A percentile compares a stretch with the other conserved stretches of the same genome.
These are phyloP conservation scores for Lentinula lateritia DNA, from an alignment of 768 basidiomycete genomes.

Conservation along the genomic window DNA sequence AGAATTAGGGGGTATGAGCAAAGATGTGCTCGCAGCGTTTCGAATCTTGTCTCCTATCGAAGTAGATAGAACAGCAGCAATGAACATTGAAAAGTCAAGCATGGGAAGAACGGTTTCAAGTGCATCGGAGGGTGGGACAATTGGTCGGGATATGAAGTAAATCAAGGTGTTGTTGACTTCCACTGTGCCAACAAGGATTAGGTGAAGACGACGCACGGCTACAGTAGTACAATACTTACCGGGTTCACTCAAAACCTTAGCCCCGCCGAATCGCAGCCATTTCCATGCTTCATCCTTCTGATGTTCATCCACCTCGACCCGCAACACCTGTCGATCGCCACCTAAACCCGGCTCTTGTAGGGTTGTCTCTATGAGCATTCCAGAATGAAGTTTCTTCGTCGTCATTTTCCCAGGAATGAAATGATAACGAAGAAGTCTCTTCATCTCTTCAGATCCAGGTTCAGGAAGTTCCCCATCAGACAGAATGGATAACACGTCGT, in stretches of 20 bases:
- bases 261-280: constrained; percentile 78
- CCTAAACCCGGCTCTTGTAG: constrained; percentile 66
- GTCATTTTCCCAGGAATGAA: constrained; percentile 82
- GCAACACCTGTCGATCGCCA: constrained; percentile 65
- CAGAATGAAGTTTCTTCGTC: constrained; percentile 62
- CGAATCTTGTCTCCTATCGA: constrained; percentile 68
- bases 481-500: constrained; percentile 71
- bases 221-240: constrained; percentile 41
- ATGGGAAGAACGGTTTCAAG: constrained; percentile 76
- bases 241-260: constrained; percentile 69
- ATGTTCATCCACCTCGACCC: constrained; percentile 53
- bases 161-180: constrained; percentile 73
- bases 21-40: constrained; percentile 62
- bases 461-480: constrained; percentile 53
- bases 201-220: constrained; percentile 4
- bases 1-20: constrained; percentile 84
- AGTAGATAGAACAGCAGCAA: constrained; percentile 86
- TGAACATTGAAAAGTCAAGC: constrained; percentile 85
- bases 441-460: constrained; percentile 63
- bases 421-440: constrained; percentile 78
- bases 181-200: constrained; percentile 38
- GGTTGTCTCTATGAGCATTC: constrained; percentile 76
- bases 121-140: constrained; percentile 77
- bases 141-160: constrained; percentile 82
- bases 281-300: constrained; percentile 41